Evolutionary conservation across 2,329 filamentous ascomycete species (phyloP), one percentile per base, ranked within the genome.

Genomic region (Xylaria polymorpha): DNA sequence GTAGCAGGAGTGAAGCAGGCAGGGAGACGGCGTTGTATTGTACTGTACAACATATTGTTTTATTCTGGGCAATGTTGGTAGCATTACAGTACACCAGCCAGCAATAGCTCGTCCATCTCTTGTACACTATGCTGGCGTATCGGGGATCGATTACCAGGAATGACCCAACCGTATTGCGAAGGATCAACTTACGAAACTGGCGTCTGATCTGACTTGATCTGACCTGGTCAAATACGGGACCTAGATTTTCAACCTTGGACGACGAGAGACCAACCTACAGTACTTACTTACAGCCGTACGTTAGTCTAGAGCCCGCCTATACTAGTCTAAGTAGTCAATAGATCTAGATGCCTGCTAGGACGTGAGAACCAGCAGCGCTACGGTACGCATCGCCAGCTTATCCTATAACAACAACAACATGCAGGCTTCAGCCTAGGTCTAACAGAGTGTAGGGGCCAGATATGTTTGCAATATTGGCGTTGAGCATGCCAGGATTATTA

Each of bases 171-270:
- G 44, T 51, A 44, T 48, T 25, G 39, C 41, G 50, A 37, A 63
- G 66, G 66, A 68, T 68, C 55, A 20, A 44, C 8, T 48, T 64
- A 35, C 48, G 66, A 64, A 64, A 64, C 65, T n/a, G 22, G 56
- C 41, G 56, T 61, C 61, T 68, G 66, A 57, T 68, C 66, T 68
- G 61, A 64, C 64, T 55, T 43, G 55, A 43, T 43, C 55, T 29
- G 7, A 10, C 39, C 37, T 10, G 14, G 22, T 18, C 39, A 35
- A 32, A 46, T 39, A 60, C 29, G 48, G 39, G 39, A 25, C 60
- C 50, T 61, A 8, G 58, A 39, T 56, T 48, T 50, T 22, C 41
- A 50, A 41, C 39, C 37, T 59, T 43, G 37, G 10, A 44, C 15
- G 22, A 22, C 22, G 22, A 50, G 14, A 50, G 14, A 50, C 41